Conservation (phyloP, 306 rosid genomes). For the Cucumis hystrix region DNA sequence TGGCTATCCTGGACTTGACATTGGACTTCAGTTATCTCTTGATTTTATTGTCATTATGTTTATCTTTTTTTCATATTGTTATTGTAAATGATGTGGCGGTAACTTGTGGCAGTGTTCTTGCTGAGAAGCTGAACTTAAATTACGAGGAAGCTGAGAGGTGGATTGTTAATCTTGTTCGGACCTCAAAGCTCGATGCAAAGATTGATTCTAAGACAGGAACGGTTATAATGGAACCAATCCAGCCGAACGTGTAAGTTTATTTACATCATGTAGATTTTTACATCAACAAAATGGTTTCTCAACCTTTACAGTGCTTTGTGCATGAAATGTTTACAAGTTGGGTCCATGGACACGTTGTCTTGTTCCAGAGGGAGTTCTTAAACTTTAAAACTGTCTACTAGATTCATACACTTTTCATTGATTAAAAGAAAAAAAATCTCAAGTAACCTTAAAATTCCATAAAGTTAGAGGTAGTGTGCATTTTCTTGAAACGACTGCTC, state of each 20-base stretch:
- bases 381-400: background rate
- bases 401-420: background rate
- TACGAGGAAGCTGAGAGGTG: slow-evolving; percentile 94
- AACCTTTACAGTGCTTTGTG: background rate
- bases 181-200: slow-evolving; percentile 85
- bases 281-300: background rate
- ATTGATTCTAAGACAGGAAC: slow-evolving; percentile 63
- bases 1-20: too few relatives aligned
- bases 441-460: too few relatives aligned
- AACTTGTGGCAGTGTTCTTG: slow-evolving; percentile 56
- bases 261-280: background rate
- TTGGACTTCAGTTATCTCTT: background rate
- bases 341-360: background rate
- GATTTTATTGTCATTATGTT: background rate
- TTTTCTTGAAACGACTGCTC: background rate
- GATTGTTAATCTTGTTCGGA: slow-evolving; percentile 71
- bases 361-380: background rate
- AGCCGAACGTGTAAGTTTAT: slow-evolving; percentile 69
- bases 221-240: slow-evolving; percentile 71
- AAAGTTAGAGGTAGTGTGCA: background rate
- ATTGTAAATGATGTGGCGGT: background rate
- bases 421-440: too few relatives aligned
- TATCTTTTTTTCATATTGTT: background rate
- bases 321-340: background rate
- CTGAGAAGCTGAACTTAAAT: slow-evolving; percentile 78